Evolutionary conservation across 2,329 filamentous ascomycete genomes (phyloP), one percentile per base, ranked within the genome.

Genomic region (Fusarium continuum): DNA sequence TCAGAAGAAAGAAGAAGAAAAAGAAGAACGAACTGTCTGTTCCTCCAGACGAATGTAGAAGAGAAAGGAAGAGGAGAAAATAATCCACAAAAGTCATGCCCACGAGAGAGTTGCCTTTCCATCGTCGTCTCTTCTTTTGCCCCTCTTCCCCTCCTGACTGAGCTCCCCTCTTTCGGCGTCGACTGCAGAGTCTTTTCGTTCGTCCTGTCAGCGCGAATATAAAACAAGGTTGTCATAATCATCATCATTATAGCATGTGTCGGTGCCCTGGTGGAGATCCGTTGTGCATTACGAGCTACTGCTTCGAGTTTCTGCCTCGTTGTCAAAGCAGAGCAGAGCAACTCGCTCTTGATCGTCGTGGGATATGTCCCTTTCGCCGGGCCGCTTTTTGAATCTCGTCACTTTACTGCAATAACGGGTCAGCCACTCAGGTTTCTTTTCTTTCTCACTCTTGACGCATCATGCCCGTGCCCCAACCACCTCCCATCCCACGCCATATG

Each of bases 401-500:
- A 49, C 63, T 45, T 60, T 46, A 64, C 59, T 64, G 44, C 39
- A 49, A 54, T 14, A 45, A 32, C 17, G 26, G 26, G 62, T 65
- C 38, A 65, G 56, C 49, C 57, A 58, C 50, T 63, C 47, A 51
- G 41, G 36, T 50, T 64, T 51, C 52, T 32, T 52, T 25, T 39
- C n/a, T 36, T 17, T 46, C 29, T n/a, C n/a, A n/a, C n/a, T 55
- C 28, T 31, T 46, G 36, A 40, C 49, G 47, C 44, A 20, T 32
- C 29, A 46, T 40, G 32, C 22, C 36, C 32, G 19, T 34, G 26
- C 34, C 46, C 29, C 38, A 34, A 63, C n/a, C 46, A 39, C 61
- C 55, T n/a, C 61, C 65, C 46, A 59, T 38, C 53, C 46, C 61
- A 58, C 56, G 52, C 47, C 63, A 65, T 64, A 63, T 65, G 61